phyloP scores from a whole-genome alignment of 2,329 filamentous ascomycete species.

The Zalaria obscura region DNA sequence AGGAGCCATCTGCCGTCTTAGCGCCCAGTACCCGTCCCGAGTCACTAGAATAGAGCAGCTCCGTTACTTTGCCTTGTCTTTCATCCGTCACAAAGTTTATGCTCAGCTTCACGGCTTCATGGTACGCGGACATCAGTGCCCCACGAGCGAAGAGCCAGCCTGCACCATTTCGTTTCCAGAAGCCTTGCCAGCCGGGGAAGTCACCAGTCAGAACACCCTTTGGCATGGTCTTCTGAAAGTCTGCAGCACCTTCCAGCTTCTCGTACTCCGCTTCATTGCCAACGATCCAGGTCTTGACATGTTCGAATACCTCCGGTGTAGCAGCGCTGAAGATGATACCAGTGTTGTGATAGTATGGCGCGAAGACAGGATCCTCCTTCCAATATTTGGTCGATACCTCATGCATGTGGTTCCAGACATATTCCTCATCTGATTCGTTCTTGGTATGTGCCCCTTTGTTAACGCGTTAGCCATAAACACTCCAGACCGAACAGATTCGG shows the following conservation, averaged over 20 bases:
- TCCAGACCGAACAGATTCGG: too few relatives aligned
- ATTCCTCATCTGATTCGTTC: slow-evolving; percentile 18
- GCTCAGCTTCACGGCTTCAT: slow-evolving; percentile 31
- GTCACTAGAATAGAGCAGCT: slow-evolving; percentile 21
- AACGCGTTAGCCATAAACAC: too few relatives aligned
- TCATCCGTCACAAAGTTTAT: slow-evolving; percentile 32
- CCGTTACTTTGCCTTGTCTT: slow-evolving; percentile 22
- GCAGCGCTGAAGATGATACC: slow-evolving; percentile 34
- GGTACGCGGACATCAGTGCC: slow-evolving; percentile 30
- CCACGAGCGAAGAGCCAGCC: slow-evolving; percentile 42
- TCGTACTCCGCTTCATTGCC: slow-evolving; percentile 14
- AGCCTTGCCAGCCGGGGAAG: slow-evolving; percentile 38
- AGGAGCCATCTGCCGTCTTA: slow-evolving; percentile 26
- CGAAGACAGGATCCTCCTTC: slow-evolving; percentile 28
- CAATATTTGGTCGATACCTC: slow-evolving; percentile 26
- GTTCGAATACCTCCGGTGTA: slow-evolving; percentile 22
- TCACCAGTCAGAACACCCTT: slow-evolving; percentile 34
- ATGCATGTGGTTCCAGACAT: slow-evolving; percentile 18
- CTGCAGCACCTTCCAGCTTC: slow-evolving; percentile 25
- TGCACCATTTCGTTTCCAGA: slow-evolving; percentile 28
- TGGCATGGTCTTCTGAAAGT: slow-evolving; percentile 38
- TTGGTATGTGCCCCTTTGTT: slow-evolving; percentile 9
- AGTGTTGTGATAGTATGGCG: slow-evolving; percentile 30
- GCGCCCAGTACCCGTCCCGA: slow-evolving; percentile 26
- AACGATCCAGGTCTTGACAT: slow-evolving; percentile 20